These are phyloP conservation scores for Aspergillus awamori DNA, from an alignment of 2,329 filamentous ascomycete species.

Conservation along the genomic window DNA sequence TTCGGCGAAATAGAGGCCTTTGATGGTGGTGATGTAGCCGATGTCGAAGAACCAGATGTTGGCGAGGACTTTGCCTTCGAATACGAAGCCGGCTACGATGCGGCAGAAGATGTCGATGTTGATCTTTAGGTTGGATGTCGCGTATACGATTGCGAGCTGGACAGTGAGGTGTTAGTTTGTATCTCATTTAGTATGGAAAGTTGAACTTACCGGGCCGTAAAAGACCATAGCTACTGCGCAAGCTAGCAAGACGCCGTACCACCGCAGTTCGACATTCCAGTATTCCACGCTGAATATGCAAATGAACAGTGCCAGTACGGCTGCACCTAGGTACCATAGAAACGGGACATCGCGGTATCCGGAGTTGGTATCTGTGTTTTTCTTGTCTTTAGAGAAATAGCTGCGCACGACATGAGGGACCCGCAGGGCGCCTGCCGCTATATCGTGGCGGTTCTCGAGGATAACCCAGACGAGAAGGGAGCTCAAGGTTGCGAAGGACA, in stretches of 20 bases:
- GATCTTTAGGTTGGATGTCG: slow-evolving; percentile 31
- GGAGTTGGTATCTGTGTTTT: slow-evolving; percentile 1
- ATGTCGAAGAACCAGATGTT: slow-evolving; percentile 34
- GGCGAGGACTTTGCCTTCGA: slow-evolving; percentile 35
- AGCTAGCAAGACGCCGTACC: slow-evolving; percentile 31
- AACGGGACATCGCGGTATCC: slow-evolving; percentile 22
- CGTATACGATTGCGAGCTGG: slow-evolving; percentile 30
- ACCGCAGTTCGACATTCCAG: slow-evolving; percentile 28
- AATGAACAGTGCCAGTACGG: slow-evolving; percentile 24
- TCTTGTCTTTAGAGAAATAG: not conserved
- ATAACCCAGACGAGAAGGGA: slow-evolving; percentile 44
- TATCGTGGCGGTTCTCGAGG: slow-evolving; percentile 26
- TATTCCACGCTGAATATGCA: slow-evolving; percentile 30
- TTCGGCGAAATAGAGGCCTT: slow-evolving; percentile 31
- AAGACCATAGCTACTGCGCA: slow-evolving; percentile 28
- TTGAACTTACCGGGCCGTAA: slow-evolving; percentile 25
- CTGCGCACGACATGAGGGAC: not conserved
- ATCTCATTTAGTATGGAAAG: not conserved
- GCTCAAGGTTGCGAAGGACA: slow-evolving; percentile 66
- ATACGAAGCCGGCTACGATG: slow-evolving; percentile 35
- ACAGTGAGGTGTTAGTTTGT: not conserved
- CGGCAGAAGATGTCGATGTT: slow-evolving; percentile 34
- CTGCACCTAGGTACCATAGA: slow-evolving; percentile 27
- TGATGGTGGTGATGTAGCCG: slow-evolving; percentile 31
- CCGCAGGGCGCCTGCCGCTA: slow-evolving; percentile 14